Base-by-base conservation (phyloP, 768 basidiomycete genomes). In the Hygrocybe coccinea region DNA sequence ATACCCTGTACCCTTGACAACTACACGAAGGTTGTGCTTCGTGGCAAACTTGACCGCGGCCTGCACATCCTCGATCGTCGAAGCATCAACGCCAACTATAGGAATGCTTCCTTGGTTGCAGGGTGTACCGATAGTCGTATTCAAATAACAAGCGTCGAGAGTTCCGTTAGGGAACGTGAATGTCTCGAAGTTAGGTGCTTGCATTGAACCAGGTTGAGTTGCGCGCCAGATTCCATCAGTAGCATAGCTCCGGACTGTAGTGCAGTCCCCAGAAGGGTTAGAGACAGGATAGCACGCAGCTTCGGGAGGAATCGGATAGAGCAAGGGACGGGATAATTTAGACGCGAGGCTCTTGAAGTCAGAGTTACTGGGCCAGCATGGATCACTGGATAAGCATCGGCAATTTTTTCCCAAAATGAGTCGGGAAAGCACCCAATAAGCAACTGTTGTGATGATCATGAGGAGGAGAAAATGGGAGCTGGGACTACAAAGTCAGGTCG, bases 71-170 rank as follows among this genome's bases (percentile, higher is more conserved):
- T 58, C 75, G 75, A 1, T 79, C 58, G 51, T 79, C 78, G 4
- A 52, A 47, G 1, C 75, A 54, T 79, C 74, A 3, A 76, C 75
- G 0, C 72, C 74, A 14, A 72, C 57, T 1, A 72, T 65, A 1
- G 79, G 72, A 0, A 79, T 69, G 43, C 71, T 73, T 14, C 78
- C 79, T 58, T 78, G 78, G 1, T 65, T 62, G 55, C 79, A 81
- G 3, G 74, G 69, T 15, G 69, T 44, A 3, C 72, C 74, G 0
- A 76, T 60, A 0, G 68, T 64, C 0, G 74, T 75, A 54, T 82
- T 74, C 38, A 81, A 56, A 36, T 79, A 81, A 72, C 82, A 85
- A 1, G 71, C 74, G 57, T 74, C 74, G 46, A 79, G 76, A 43
- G 76, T 79, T 29, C 74, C 78, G 60, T 79, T 79, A 17, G 39